phyloP scores from a whole-genome alignment of 306 rosid genomes.

The Cucumis cinereus region DNA sequence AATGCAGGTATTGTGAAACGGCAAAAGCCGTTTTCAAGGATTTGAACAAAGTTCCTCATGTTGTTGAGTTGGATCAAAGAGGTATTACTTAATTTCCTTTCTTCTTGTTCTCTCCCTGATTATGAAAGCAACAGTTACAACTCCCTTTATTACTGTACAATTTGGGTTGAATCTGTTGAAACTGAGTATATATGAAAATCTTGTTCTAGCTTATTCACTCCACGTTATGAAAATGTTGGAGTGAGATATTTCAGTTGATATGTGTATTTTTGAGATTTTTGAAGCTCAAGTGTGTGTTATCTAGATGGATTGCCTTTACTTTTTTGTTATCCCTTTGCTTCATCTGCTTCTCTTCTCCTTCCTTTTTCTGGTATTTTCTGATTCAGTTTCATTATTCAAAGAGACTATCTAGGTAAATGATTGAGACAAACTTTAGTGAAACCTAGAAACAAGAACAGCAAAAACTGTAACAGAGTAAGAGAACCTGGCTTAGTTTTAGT shows the following conservation, averaged over 20 bases:
- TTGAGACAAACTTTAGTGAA: not conserved
- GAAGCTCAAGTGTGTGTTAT: not conserved
- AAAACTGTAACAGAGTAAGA: not conserved
- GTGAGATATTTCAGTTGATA: not conserved
- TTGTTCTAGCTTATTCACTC: too few species aligned
- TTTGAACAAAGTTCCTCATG: slow-evolving; percentile 55
- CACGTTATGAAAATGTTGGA: not conserved
- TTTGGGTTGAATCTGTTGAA: not conserved
- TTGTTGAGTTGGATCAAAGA: slow-evolving; percentile 85
- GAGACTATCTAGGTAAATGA: not conserved
- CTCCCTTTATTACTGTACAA: not conserved
- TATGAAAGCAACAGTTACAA: not conserved
- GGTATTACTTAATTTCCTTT: slow-evolving; percentile 25
- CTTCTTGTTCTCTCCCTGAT: not conserved
- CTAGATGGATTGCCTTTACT: not conserved
- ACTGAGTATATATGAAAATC: not conserved
- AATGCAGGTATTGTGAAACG: slow-evolving; percentile 65
- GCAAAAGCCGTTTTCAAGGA: slow-evolving; percentile 80
- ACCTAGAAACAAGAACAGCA: not conserved
- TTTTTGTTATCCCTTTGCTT: not conserved
- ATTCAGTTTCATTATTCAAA: not conserved
- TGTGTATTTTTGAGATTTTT: not conserved
- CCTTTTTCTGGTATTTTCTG: not conserved
- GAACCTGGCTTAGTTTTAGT: not conserved
- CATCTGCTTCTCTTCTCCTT: not conserved